These are phyloP conservation scores for Achaetomium macrosporum DNA, from an alignment of 2,329 filamentous ascomycete genomes.

Conservation along the genomic window DNA sequence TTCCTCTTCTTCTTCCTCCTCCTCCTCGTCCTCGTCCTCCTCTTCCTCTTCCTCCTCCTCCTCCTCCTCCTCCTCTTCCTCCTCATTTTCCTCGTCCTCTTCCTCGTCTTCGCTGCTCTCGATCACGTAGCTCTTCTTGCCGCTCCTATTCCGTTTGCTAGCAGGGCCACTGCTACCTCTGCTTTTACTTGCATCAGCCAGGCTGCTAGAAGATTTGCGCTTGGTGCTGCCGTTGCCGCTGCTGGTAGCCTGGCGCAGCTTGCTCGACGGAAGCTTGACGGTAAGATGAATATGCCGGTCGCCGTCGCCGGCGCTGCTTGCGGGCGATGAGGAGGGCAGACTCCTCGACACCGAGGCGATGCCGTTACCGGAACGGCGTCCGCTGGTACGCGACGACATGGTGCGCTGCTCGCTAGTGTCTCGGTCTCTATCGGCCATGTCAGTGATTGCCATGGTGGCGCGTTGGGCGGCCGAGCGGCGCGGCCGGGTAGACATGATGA, in stretches of 20 bases:
- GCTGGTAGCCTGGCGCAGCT: slow-evolving; percentile 46
- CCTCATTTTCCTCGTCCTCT: slow-evolving; percentile 9
- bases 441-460: slow-evolving; percentile 43
- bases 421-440: slow-evolving; percentile 45
- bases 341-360: slow-evolving; percentile 38
- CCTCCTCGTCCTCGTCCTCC: slow-evolving; percentile 22
- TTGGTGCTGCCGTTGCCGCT: slow-evolving; percentile 27
- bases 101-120: slow-evolving; percentile 39
- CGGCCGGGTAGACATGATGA: slow-evolving; percentile 43
- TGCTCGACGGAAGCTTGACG: slow-evolving; percentile 47
- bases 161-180: slow-evolving; percentile 30
- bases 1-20: slow-evolving; percentile 28
- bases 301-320: slow-evolving; percentile 26
- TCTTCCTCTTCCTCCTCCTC: slow-evolving; percentile 28
- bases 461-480: slow-evolving; percentile 42
- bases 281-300: slow-evolving; percentile 45
- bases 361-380: slow-evolving; percentile 43
- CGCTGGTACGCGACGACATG: slow-evolving; percentile 43
- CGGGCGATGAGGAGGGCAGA: slow-evolving; percentile 38
- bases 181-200: slow-evolving; percentile 21
- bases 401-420: slow-evolving; percentile 25
- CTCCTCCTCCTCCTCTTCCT: slow-evolving; percentile 36
- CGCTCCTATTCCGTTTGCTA: slow-evolving; percentile 45
- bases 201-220: slow-evolving; percentile 25
- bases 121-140: slow-evolving; percentile 56